These are phyloP conservation scores for Paramecium tetraurelia DNA, from an alignment of 73 alveolate species.

Conservation along the genomic window DNA sequence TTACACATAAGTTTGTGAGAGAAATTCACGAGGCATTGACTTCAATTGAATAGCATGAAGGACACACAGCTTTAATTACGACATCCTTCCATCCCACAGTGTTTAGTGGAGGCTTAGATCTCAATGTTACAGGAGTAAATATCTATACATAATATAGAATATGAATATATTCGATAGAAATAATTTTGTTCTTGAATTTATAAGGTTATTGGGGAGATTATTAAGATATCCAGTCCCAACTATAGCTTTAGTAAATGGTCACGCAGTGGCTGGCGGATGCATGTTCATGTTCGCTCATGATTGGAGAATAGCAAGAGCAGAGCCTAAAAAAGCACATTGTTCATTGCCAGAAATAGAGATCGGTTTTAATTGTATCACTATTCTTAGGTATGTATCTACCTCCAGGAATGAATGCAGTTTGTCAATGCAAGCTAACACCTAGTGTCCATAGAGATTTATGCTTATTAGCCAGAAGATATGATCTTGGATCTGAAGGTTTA, in stretches of 20 bases:
- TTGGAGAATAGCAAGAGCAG: conserved; percentile 67
- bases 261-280: conserved; percentile 77
- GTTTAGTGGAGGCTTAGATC: conserved; percentile 56
- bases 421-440: conserved; percentile 31
- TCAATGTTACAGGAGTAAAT: conserved; percentile 32
- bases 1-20: neutral
- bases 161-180: conserved; percentile 3
- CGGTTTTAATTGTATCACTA: neutral
- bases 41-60: conserved; percentile 55
- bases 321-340: conserved; percentile 19
- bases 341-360: conserved; percentile 41
- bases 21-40: conserved; percentile 14
- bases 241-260: conserved; percentile 73
- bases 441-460: conserved; percentile 52
- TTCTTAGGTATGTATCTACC: conserved; percentile 51
- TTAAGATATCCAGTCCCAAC: conserved; percentile 65
- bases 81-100: conserved; percentile 54
- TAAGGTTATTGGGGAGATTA: conserved; percentile 62
- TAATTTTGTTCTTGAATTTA: conserved; percentile 49
- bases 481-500: conserved; percentile 44
- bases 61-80: conserved; percentile 56
- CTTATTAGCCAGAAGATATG: conserved; percentile 53
- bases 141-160: neutral
- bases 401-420: conserved; percentile 66
- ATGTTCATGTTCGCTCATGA: conserved; percentile 73